Base-by-base conservation (phyloP, 2,329 filamentous ascomycete genomes). In the Pseudogymnoascus sp. region DNA sequence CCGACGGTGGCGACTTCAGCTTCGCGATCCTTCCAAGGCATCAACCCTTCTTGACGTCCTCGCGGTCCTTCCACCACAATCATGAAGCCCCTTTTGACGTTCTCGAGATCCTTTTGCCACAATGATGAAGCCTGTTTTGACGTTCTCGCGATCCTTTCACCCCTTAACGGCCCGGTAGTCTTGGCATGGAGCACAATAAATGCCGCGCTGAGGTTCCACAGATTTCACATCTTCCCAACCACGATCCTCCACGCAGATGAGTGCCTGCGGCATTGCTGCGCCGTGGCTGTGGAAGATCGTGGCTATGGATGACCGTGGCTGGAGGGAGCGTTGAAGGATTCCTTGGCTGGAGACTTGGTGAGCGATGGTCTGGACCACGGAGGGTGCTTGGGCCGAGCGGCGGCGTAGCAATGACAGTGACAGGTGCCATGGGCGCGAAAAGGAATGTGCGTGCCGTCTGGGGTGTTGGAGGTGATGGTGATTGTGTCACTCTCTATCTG, bases 291-390 rank as follows among this genome's bases (percentile, higher is more conserved):
- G 16, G 7, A 56, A 9, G n/a, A 56, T 56, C 49, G 49, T 56
- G 49, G 49, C 49, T 56, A 34, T 56, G 16, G 6, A 56, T n/a
- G 25, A 56, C 34, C 49, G 49, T 56, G 49, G 49, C 49, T 56
- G 31, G 31, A 34, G 31, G 49, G 25, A 18, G n/a, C 7, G 12
- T n/a, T 5, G 8, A 56, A 56, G 49, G 49, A 34, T 56, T 31
- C 25, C 49, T 28, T 56, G 49, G 49, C 49, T 56, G 25, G 8
- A 56, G 3, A 18, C 8, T 2, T 18, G n/a, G 25, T 12, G 25
- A 34, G 5, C 4, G 1, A 2, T 9, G 46, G 49, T 34, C 49
- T 56, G 49, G 49, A 56, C 31, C 49, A 56, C 25, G 31, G 31
- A 56, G 9, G 49, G 49, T 56, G 46, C 46, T 53, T 53, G 46